Evolutionary conservation across 352 stramenopile species (phyloP), one percentile per base, ranked within the genome.

Genomic region (Phytopythium montanum): DNA sequence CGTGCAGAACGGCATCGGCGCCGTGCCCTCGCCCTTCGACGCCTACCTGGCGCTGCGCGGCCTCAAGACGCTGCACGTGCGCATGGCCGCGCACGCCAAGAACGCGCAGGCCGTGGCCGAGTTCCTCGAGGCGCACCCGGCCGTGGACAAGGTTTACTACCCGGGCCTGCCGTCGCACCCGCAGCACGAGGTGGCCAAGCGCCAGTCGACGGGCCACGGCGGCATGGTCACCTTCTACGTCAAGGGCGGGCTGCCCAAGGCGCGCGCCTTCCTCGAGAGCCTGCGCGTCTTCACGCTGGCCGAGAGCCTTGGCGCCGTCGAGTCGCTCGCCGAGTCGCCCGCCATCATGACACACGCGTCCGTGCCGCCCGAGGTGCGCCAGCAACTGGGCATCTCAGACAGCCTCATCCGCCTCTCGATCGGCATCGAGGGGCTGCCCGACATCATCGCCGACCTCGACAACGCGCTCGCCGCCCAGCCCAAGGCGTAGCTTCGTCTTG

Each of bases 271-370:
- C 66, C 94, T 99, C 45, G 88, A 98, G 64, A 86, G 75, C 45
- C 69, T 98, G 54, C 67, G 97, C 56, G 71, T 99, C n/a, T 95
- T 97, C 54, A 97, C 82, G 50, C 86, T 98, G 66, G 81, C 98
- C 16, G 95, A 97, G 42, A 61, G 56, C 56, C 23, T 54, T 26
- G 46, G 48, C 26, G 50, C 60, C 41, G 64, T 63, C 31, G 69
- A 60, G 48, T 71, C 63, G 50, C 58, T 58, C 14, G 41, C 48
- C 34, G 65, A 98, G 66, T 96, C 97, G 59, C 96, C 95, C 36
- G 92, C 92, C 12, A 95, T 94, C 54, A 98, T 97, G 63, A 99
- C 94, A 14, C 95, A 99, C 70, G 88, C 81, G 16, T 96, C 95
- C 16, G 90, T 98, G 78, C 80, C 92, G 10, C 65, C 88, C 53